These are phyloP conservation scores for Geranium brycei DNA, from an alignment of 345 rosid species.

Conservation along the genomic window DNA sequence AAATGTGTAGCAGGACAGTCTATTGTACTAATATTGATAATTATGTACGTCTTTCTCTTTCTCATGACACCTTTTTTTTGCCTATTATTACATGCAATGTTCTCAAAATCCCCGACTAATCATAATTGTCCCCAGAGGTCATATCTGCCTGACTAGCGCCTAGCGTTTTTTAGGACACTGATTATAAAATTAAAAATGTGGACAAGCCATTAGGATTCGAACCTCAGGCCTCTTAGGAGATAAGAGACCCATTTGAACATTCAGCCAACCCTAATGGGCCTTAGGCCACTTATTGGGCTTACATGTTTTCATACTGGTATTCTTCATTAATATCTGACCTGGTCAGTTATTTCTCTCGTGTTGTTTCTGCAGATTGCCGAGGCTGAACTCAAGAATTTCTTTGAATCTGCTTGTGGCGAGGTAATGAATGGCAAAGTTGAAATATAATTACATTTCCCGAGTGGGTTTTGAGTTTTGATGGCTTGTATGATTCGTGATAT, in stretches of 20 bases:
- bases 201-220: too few species aligned
- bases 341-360: too few species aligned
- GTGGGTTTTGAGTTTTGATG: background rate
- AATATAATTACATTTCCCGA: background rate
- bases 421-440: constrained; percentile 27
- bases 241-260: too few species aligned
- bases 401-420: constrained; percentile 81
- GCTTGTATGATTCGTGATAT: background rate
- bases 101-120: too few species aligned
- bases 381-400: constrained; percentile 65
- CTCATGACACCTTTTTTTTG: background rate
- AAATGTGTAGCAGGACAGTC: constrained; percentile 81
- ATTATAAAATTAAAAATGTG: too few species aligned
- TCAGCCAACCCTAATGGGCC: too few species aligned
- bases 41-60: constrained; percentile 32
- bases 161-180: too few species aligned
- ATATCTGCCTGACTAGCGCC: too few species aligned
- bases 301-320: background rate
- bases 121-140: too few species aligned
- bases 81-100: too few species aligned
- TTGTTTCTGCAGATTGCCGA: constrained; percentile 45
- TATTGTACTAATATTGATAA: constrained; percentile 90
- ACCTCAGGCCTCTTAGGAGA: too few species aligned
- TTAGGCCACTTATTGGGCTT: background rate
- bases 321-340: background rate